These are phyloP conservation scores for Talaromyces ruber DNA, from an alignment of 495 filamentous ascomycete species.

Conservation along the genomic window DNA sequence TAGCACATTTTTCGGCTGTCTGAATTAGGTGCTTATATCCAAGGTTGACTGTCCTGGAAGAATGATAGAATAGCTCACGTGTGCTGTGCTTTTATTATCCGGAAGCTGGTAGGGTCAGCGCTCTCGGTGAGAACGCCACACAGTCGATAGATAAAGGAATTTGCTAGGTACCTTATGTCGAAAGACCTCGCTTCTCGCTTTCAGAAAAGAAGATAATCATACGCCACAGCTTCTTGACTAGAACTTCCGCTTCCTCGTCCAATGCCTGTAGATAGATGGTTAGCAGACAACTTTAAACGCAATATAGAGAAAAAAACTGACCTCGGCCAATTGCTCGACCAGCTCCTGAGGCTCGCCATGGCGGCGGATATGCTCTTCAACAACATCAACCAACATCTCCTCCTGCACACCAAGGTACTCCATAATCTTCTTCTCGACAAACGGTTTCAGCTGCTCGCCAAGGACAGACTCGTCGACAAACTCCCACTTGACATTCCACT, in stretches of 20 bases:
- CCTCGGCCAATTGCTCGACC: constrained; percentile 76
- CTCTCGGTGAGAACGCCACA: not conserved
- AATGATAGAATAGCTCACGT: not conserved
- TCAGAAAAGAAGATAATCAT: constrained; percentile 99
- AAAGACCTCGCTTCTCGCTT: constrained; percentile 83
- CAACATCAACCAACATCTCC: constrained; percentile 87
- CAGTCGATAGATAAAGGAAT: not conserved
- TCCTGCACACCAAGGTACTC: constrained; percentile 96
- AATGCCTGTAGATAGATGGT: constrained; percentile 52
- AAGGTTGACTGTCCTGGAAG: not conserved
- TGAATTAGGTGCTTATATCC: too few species aligned
- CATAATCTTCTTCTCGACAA: constrained; percentile 96
- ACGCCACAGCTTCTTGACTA: constrained; percentile 95
- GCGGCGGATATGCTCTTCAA: constrained; percentile 78
- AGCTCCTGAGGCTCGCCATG: constrained; percentile 68
- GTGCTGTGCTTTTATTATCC: not conserved
- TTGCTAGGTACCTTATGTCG: constrained; percentile 14
- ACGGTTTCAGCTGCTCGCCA: constrained; percentile 80
- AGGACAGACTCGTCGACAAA: constrained; percentile 81
- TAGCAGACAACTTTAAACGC: constrained; percentile 16
- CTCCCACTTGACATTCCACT: constrained; percentile 89
- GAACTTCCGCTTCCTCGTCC: constrained; percentile 87
- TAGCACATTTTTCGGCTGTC: too few species aligned
- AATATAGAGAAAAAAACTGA: constrained; percentile 31
- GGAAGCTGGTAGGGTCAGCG: not conserved